phyloP scores from a whole-genome alignment of 768 basidiomycete species.

The Neoboletus subvelutipes region DNA sequence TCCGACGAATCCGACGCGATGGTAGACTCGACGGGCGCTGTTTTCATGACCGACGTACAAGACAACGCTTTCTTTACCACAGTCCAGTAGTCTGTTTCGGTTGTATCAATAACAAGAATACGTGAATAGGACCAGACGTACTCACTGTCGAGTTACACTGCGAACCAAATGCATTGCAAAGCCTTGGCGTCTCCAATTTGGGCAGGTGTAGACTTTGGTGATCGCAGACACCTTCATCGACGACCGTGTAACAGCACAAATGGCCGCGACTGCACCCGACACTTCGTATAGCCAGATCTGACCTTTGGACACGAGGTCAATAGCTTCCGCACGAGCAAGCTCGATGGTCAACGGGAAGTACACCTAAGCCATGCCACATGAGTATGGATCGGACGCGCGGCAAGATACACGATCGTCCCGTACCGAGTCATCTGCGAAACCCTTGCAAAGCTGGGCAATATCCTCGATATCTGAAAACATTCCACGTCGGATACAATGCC shows the following conservation, averaged over 20 bases:
- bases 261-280: constrained; percentile 41
- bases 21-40: constrained; percentile 50
- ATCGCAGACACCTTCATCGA: constrained; percentile 50
- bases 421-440: constrained; percentile 54
- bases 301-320: constrained; percentile 46
- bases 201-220: constrained; percentile 57
- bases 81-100: constrained; percentile 37
- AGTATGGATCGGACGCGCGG: neutral
- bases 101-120: neutral
- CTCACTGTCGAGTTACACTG: constrained; percentile 44
- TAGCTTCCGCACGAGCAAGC: constrained; percentile 43
- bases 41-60: constrained; percentile 56
- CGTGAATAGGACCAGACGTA: neutral
- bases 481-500: constrained; percentile 41
- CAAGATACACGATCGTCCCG: constrained; percentile 19
- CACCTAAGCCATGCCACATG: constrained; percentile 32
- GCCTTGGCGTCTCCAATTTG: constrained; percentile 43
- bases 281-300: constrained; percentile 55
- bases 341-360: constrained; percentile 44
- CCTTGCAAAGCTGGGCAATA: constrained; percentile 47
- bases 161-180: constrained; percentile 54
- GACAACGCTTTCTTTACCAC: constrained; percentile 48
- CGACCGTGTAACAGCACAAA: constrained; percentile 58
- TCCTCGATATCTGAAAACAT: constrained; percentile 36
- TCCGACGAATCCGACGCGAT: constrained; percentile 52